Conservation (phyloP, 352 stramenopile genomes). For the Aphanomyces stellatus region DNA sequence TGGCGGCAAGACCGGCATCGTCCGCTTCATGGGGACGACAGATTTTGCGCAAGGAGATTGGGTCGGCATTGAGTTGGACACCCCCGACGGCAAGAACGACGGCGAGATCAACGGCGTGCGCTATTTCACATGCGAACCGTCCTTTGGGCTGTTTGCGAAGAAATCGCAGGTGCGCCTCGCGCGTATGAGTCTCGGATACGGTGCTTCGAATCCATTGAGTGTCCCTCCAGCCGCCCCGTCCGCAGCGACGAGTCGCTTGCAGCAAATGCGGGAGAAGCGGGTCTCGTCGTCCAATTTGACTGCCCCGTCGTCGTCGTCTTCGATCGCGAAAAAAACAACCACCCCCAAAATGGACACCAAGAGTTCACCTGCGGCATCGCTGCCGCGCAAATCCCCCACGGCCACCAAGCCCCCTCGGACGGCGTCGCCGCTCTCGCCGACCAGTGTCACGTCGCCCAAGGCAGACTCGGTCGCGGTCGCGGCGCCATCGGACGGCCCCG, state of each 20-base stretch:
- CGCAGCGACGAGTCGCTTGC: slow-evolving; percentile 7
- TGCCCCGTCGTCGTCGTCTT: not conserved
- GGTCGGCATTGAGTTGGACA: slow-evolving; percentile 74
- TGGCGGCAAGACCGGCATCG: slow-evolving; percentile 55
- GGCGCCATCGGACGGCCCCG: not conserved
- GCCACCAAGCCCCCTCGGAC: not conserved
- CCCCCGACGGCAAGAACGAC: slow-evolving; percentile 77
- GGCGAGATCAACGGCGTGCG: slow-evolving; percentile 69
- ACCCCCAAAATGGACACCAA: not conserved
- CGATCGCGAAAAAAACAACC: not conserved
- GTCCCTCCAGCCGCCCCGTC: slow-evolving; percentile 2
- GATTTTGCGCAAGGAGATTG: slow-evolving; percentile 73
- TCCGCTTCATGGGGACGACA: slow-evolving; percentile 69
- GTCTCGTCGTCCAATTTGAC: not conserved
- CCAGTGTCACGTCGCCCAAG: not conserved
- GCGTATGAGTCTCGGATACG: slow-evolving; percentile 13
- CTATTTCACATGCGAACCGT: slow-evolving; percentile 68
- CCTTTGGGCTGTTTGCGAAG: slow-evolving; percentile 73
- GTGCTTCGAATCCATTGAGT: not conserved
- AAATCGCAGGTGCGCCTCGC: slow-evolving; percentile 28
- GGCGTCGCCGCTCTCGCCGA: not conserved
- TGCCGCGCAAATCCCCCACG: not conserved
- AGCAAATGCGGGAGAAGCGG: slow-evolving; percentile 6
- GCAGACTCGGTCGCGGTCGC: not conserved
- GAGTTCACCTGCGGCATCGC: not conserved